Percentiles rank a stretch among this genome's conserved stretches.
These are phyloP conservation scores for Trichoderma atroviride DNA, from an alignment of 2,329 filamentous ascomycete genomes.

Conservation along the genomic window DNA sequence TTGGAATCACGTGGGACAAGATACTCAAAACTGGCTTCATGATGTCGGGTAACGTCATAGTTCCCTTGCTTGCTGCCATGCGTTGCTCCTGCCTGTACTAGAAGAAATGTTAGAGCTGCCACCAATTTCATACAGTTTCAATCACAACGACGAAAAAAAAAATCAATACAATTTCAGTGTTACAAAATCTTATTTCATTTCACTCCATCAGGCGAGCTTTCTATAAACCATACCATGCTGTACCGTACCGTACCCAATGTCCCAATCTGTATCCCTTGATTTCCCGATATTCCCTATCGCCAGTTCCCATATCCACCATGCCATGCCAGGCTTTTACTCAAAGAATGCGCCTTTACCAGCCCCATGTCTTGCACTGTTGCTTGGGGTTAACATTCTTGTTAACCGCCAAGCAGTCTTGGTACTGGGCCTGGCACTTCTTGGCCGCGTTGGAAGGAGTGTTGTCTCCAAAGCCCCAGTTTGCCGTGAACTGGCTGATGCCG, in stretches of 20 bases:
- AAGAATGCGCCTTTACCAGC: slow-evolving; percentile 32
- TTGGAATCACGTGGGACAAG: background rate
- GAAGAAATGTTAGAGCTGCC: too few species aligned
- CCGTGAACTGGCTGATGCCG: slow-evolving; percentile 12
- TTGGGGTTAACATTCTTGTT: slow-evolving; percentile 45
- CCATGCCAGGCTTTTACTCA: background rate
- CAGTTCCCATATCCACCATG: background rate
- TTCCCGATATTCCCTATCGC: background rate
- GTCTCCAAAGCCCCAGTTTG: slow-evolving; percentile 36
- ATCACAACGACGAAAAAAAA: background rate
- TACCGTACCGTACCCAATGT: background rate
- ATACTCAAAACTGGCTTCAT: background rate
- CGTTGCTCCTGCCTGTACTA: background rate
- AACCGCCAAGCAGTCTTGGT: slow-evolving; percentile 49
- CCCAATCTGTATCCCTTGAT: background rate
- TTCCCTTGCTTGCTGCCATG: background rate
- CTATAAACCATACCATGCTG: background rate
- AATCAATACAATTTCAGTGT: background rate
- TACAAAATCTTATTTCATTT: background rate
- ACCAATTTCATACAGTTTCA: background rate
- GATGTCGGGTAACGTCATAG: background rate
- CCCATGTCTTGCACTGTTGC: slow-evolving; percentile 47
- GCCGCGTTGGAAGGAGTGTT: slow-evolving; percentile 39
- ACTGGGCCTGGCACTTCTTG: slow-evolving; percentile 53
- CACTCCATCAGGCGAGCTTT: background rate